A percentile compares a stretch with the other conserved stretches of the same genome.
Evolutionary conservation across 345 rosid species (phyloP).

Genomic region (Hypericum perforatum): DNA sequence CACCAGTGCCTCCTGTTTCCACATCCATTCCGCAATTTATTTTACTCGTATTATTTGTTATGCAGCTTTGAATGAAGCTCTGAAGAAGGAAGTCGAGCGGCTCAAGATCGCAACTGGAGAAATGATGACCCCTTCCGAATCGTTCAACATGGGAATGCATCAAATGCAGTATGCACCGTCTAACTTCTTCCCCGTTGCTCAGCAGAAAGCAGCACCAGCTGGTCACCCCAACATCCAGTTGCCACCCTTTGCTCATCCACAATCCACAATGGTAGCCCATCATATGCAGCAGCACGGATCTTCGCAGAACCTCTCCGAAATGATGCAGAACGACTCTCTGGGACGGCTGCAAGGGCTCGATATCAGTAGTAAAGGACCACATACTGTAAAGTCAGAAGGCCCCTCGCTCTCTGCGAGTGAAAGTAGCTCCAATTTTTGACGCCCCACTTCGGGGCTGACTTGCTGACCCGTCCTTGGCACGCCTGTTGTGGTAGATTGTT

Average conservation of each 20-base stretch:
- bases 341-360: slow-evolving; percentile 7
- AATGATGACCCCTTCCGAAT: neutral
- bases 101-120: slow-evolving; percentile 5
- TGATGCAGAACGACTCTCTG: slow-evolving; percentile 2
- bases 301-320: neutral
- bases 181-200: neutral
- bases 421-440: neutral
- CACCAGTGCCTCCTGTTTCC: neutral
- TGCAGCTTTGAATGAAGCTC: slow-evolving; percentile 8
- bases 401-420: slow-evolving; percentile 7
- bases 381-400: slow-evolving; percentile 4
- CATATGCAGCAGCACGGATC: slow-evolving; percentile 1
- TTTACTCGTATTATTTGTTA: neutral
- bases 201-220: neutral
- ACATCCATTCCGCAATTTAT: neutral
- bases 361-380: neutral
- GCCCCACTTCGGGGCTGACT: too few species aligned
- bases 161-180: neutral
- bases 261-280: neutral
- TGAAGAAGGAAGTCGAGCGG: slow-evolving; percentile 8
- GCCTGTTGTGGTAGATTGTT: too few species aligned
- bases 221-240: neutral
- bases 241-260: neutral
- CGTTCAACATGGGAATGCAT: slow-evolving; percentile 1
- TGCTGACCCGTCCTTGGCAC: too few species aligned